Base-by-base conservation (phyloP, 495 filamentous ascomycete genomes). In the Talaromyces trachyspermus region DNA sequence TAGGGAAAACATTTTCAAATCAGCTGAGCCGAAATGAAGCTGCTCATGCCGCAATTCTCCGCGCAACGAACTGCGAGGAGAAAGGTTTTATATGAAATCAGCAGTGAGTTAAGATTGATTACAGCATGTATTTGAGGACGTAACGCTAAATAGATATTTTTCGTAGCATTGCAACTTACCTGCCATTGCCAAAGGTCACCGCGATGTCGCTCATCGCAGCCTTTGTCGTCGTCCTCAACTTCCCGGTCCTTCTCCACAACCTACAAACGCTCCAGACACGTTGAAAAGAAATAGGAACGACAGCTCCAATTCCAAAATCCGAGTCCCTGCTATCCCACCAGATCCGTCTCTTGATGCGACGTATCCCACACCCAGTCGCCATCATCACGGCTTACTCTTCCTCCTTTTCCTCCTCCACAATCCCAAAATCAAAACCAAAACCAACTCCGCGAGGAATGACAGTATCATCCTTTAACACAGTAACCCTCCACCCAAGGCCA, bases 381-480 rank as follows among this genome's bases (percentile, higher is more conserved):
- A 78, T 89, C 58, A 77, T 86, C 54, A 89, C 83, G 25, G 22
- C 43, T n/a, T 69, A 64, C 36, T 65, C 62, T 32, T 11, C n/a
- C 19, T 18, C 41, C 36, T 27, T 12, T 4, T 41, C 10, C 3
- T 22, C 17, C 18, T 52, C 61, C 50, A 67, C 62, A 43, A 62
- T 63, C 6, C 51, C 60, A 30, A 39, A 48, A 42, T 56, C 54
- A 17, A 43, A 44, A 14, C 22, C 50, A 33, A 48, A 60, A 23
- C 50, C 55, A 42, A 56, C 60, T 25, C 61, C 66, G 44, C 70
- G 74, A 19, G 88, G 79, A 43, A 84, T 92, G 71, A 89, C 86
- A 19, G 81, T 91, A 53, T 94, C 88, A 15, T 89, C 85, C 10
- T 85, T 95, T 68, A 89, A 77, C 15, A 87, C 85, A 0, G 75